A percentile compares a stretch with the other conserved stretches of the same genome.
phyloP scores from a whole-genome alignment of 768 basidiomycete species.

The Pleurotus giganteus region DNA sequence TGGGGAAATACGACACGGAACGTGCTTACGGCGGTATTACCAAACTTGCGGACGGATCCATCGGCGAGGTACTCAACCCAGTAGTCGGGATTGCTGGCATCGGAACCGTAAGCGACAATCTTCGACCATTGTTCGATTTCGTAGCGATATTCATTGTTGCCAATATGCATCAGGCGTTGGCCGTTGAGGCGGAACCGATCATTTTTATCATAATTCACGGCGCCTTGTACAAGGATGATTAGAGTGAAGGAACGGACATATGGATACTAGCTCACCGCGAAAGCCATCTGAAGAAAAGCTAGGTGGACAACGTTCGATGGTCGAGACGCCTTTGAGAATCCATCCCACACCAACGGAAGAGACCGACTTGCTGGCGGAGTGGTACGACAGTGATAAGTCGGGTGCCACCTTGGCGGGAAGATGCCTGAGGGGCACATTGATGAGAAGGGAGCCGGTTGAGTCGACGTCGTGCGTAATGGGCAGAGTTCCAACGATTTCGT shows the following conservation, averaged over 20 bases:
- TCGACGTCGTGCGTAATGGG: background rate
- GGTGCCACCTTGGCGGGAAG: constrained; percentile 3
- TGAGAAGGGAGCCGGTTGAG: background rate
- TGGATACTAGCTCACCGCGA: background rate
- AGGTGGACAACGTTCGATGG: constrained; percentile 1
- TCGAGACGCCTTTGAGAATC: constrained; percentile 2
- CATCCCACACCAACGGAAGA: constrained; percentile 2
- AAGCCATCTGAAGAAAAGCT: background rate
- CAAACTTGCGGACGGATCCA: constrained; percentile 9
- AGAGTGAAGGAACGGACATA: background rate
- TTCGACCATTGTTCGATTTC: constrained; percentile 15
- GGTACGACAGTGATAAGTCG: background rate
- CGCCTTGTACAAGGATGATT: constrained; percentile 1
- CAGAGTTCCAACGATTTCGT: constrained; percentile 3
- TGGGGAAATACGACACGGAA: background rate
- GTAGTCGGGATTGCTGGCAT: constrained; percentile 10
- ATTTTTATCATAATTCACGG: constrained; percentile 11
- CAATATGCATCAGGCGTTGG: constrained; percentile 11
- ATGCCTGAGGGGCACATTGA: background rate
- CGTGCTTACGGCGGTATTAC: constrained; percentile 1
- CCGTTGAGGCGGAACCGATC: constrained; percentile 13
- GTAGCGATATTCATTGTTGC: constrained; percentile 14
- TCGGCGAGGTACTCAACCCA: constrained; percentile 14
- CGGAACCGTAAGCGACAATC: constrained; percentile 4
- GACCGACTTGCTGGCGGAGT: background rate